Percentiles rank a stretch among this genome's conserved stretches.
phyloP scores from a whole-genome alignment of 768 basidiomycete genomes.

The Rhizopogon sp. region DNA sequence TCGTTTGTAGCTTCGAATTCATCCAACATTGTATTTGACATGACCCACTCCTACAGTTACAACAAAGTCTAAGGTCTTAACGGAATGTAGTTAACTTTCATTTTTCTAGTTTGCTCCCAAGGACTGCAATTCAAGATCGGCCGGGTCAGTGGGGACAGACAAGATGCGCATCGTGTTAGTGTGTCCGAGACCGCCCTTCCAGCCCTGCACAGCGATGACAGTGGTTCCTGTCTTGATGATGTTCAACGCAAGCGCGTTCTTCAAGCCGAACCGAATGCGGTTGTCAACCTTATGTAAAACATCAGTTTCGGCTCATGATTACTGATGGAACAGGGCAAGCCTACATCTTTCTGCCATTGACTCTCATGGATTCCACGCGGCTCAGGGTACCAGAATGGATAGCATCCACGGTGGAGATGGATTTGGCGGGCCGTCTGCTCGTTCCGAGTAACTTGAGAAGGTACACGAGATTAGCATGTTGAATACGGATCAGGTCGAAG shows the following conservation, averaged over 20 bases:
- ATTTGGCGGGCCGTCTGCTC: constrained; percentile 94
- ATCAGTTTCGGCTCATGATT: constrained; percentile 7
- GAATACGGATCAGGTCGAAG: not conserved
- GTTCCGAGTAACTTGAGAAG: constrained; percentile 80
- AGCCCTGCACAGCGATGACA: constrained; percentile 96
- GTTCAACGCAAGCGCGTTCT: constrained; percentile 75
- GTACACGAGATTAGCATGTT: not conserved
- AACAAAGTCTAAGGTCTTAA: not conserved
- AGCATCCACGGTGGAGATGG: constrained; percentile 94
- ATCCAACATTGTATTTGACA: not conserved
- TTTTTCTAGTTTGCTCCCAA: constrained; percentile 28
- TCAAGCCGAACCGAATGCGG: constrained; percentile 84
- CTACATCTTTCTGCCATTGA: constrained; percentile 97
- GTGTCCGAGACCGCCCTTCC: constrained; percentile 97
- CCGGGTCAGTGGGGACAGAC: constrained; percentile 75
- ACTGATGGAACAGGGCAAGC: constrained; percentile 17
- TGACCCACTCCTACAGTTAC: not conserved
- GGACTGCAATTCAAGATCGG: constrained; percentile 73
- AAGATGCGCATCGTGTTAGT: constrained; percentile 87
- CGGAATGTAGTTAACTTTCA: not conserved
- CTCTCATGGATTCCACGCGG: constrained; percentile 82
- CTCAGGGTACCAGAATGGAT: constrained; percentile 96
- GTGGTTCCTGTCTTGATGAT: constrained; percentile 87
- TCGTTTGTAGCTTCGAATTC: not conserved
- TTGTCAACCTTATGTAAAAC: constrained; percentile 63